A percentile compares a stretch with the other conserved stretches of the same genome.
Conservation (phyloP, 176 grass and related monocot species). For the Pontederia crassipes region DNA sequence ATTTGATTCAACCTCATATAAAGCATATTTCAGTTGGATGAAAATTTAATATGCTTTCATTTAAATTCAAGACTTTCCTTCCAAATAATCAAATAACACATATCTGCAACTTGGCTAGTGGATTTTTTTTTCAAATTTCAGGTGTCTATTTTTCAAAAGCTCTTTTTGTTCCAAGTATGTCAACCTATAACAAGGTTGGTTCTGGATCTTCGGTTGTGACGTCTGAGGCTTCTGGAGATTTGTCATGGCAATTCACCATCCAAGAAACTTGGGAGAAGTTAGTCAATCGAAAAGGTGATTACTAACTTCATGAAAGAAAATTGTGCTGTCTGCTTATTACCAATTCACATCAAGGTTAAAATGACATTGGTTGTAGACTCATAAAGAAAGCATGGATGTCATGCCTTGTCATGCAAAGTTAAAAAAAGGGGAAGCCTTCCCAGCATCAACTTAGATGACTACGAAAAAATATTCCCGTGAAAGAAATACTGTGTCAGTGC, state of each 20-base stretch:
- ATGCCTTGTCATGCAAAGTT: too few relatives aligned
- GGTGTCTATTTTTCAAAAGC: constrained; percentile 25
- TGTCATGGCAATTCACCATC: constrained; percentile 16
- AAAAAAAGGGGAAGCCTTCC: too few relatives aligned
- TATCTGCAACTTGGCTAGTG: not conserved
- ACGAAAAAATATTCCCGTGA: too few relatives aligned
- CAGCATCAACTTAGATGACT: too few relatives aligned
- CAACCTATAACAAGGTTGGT: constrained; percentile 16
- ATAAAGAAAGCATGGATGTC: too few relatives aligned
- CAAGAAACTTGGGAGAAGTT: constrained; percentile 20
- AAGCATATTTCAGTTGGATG: not conserved
- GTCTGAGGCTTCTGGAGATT: not conserved
- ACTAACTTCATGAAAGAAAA: not conserved
- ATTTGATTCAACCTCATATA: not conserved
- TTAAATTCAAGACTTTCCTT: not conserved
- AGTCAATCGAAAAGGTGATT: constrained; percentile 13
- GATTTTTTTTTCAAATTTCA: not conserved
- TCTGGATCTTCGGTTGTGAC: constrained; percentile 5
- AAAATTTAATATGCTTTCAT: not conserved
- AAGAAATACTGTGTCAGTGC: too few relatives aligned
- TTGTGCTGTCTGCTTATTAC: not conserved
- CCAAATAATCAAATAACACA: not conserved
- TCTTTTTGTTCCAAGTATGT: constrained; percentile 18
- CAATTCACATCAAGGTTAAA: not conserved
- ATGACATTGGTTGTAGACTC: not conserved